A percentile compares a stretch with the other conserved stretches of the same genome.
Conservation (phyloP, 2,329 filamentous ascomycete genomes). For the Fusarium guadeloupense region DNA sequence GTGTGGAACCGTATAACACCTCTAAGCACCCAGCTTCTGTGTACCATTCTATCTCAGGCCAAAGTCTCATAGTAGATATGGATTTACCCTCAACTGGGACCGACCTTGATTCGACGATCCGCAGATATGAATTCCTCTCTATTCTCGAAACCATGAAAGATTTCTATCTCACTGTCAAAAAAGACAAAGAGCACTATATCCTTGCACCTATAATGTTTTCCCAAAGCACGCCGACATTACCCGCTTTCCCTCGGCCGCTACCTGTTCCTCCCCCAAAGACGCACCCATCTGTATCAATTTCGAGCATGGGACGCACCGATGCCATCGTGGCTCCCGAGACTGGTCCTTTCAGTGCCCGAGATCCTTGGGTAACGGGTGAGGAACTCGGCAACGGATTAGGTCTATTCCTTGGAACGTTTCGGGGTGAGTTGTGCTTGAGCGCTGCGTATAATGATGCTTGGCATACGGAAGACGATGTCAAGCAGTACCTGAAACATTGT, state of each 20-base stretch:
- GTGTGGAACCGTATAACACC: slow-evolving; percentile 37
- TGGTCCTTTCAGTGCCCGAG: slow-evolving; percentile 42
- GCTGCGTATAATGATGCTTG: slow-evolving; percentile 56
- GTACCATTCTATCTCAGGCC: slow-evolving; percentile 46
- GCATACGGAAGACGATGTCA: slow-evolving; percentile 44
- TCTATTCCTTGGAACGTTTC: slow-evolving; percentile 54
- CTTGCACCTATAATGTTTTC: slow-evolving; percentile 41
- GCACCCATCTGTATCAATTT: slow-evolving; percentile 45
- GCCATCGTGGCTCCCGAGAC: slow-evolving; percentile 42
- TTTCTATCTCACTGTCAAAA: slow-evolving; percentile 44
- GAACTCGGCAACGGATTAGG: slow-evolving; percentile 52
- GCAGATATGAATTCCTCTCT: slow-evolving; percentile 33
- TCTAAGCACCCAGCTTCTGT: slow-evolving; percentile 40
- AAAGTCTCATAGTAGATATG: slow-evolving; percentile 43
- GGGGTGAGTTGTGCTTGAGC: slow-evolving; percentile 49
- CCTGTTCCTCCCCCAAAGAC: slow-evolving; percentile 42
- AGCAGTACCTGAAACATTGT: slow-evolving; percentile 37
- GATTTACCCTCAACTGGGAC: neutral
- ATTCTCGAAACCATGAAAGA: slow-evolving; percentile 39
- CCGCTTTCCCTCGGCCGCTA: neutral
- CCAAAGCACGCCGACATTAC: slow-evolving; percentile 16
- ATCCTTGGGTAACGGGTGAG: slow-evolving; percentile 57
- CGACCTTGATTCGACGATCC: accelerated
- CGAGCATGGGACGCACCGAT: slow-evolving; percentile 51
- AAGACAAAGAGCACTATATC: slow-evolving; percentile 45